phyloP scores from a whole-genome alignment of 2,329 filamentous ascomycete genomes.

The Pseudomassariella vexata region DNA sequence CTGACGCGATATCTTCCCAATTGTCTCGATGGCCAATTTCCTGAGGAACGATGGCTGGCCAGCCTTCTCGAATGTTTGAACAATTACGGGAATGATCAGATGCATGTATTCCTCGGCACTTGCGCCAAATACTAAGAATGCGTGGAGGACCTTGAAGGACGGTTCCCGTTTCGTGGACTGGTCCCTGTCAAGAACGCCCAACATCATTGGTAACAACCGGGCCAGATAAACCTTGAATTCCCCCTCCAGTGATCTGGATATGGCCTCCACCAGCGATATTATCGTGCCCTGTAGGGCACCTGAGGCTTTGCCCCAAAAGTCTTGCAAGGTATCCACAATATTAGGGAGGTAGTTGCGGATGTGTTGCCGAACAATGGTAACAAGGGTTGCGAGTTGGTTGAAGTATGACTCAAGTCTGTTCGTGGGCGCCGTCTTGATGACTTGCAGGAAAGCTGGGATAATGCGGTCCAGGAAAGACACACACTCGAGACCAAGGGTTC shows the following conservation, averaged over 20 bases:
- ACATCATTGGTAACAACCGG: slow-evolving; percentile 83
- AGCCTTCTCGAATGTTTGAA: slow-evolving; percentile 86
- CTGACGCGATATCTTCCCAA: slow-evolving; percentile 88
- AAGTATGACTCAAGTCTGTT: slow-evolving; percentile 91
- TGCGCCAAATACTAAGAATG: slow-evolving; percentile 90
- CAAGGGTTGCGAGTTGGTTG: slow-evolving; percentile 88
- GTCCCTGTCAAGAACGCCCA: slow-evolving; percentile 88
- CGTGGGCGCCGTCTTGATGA: slow-evolving; percentile 75
- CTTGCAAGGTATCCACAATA: slow-evolving; percentile 79
- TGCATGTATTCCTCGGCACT: slow-evolving; percentile 99
- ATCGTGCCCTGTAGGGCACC: slow-evolving; percentile 85
- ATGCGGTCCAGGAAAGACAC: slow-evolving; percentile 92
- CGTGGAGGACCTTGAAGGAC: slow-evolving; percentile 87
- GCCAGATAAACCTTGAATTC: slow-evolving; percentile 98
- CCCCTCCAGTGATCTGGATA: slow-evolving; percentile 87
- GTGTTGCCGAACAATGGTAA: slow-evolving; percentile 93
- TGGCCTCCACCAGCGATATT: slow-evolving; percentile 84
- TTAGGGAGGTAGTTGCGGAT: slow-evolving; percentile 85
- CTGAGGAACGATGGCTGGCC: slow-evolving; percentile 74
- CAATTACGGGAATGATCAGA: slow-evolving; percentile 91
- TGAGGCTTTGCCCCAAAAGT: slow-evolving; percentile 79
- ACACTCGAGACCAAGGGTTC: slow-evolving; percentile 91
- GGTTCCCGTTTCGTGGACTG: slow-evolving; percentile 67
- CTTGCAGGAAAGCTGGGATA: slow-evolving; percentile 84
- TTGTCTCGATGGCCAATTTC: slow-evolving; percentile 87